Conservation (phyloP, 2,329 filamentous ascomycete genomes). For the Calonectria pseudoreteaudii region DNA sequence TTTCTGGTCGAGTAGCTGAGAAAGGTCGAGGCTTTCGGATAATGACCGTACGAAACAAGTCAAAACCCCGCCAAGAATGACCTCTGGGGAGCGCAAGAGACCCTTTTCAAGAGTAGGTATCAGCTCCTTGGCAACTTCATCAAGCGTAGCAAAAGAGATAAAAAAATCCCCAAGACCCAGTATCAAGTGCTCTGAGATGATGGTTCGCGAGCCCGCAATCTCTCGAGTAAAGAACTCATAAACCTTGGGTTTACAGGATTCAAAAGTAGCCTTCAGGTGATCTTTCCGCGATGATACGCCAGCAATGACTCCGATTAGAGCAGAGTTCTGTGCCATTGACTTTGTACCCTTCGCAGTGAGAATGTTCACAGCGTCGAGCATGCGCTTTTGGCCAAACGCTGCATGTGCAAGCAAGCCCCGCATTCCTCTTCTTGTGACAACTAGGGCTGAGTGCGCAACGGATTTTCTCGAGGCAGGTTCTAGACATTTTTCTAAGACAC, state of each 20-base stretch:
- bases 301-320: constrained; percentile 86
- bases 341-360: constrained; percentile 77
- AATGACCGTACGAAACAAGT: constrained; percentile 79
- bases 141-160: constrained; percentile 74
- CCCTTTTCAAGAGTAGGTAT: constrained; percentile 89
- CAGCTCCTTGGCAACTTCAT: constrained; percentile 81
- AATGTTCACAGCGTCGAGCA: constrained; percentile 72
- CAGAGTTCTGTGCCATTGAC: constrained; percentile 76
- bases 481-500: constrained; percentile 82
- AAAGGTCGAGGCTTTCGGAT: constrained; percentile 79
- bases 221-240: constrained; percentile 88
- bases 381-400: constrained; percentile 66
- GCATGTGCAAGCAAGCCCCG: constrained; percentile 76
- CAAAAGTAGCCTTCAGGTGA: constrained; percentile 71
- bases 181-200: constrained; percentile 78
- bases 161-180: constrained; percentile 87
- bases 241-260: constrained; percentile 75
- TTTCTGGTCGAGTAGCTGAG: constrained; percentile 75
- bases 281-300: constrained; percentile 84
- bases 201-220: constrained; percentile 81
- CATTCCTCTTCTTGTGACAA: constrained; percentile 83
- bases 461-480: constrained; percentile 72
- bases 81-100: constrained; percentile 88
- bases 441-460: constrained; percentile 78
- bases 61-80: constrained; percentile 84